phyloP scores from a whole-genome alignment of 805 yeast genomes.

The Naumovozyma dairenensis region DNA sequence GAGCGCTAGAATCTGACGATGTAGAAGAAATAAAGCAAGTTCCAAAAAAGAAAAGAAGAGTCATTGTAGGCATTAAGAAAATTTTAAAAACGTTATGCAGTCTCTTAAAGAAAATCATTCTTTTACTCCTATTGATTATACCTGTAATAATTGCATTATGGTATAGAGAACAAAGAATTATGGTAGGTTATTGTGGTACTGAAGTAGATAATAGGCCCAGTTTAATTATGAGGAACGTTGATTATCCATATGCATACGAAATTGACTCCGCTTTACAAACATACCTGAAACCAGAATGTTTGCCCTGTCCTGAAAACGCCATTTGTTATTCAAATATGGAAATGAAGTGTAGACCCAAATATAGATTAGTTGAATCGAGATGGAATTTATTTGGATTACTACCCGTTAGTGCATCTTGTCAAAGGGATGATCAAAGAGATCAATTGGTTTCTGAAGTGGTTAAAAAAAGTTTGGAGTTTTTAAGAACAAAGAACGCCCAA shows the following conservation, averaged over 20 bases:
- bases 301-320: slow-evolving; percentile 74
- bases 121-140: slow-evolving; percentile 32
- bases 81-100: slow-evolving; percentile 2
- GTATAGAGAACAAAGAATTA: slow-evolving; percentile 54
- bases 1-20: not conserved
- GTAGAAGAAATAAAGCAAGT: slow-evolving; percentile 1
- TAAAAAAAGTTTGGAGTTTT: slow-evolving; percentile 52
- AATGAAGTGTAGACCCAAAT: slow-evolving; percentile 62
- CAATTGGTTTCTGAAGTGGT: slow-evolving; percentile 58
- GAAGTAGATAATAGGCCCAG: too few relatives aligned
- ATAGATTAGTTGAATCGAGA: slow-evolving; percentile 35
- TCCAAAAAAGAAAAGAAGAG: too few relatives aligned
- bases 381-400: slow-evolving; percentile 40
- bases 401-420: slow-evolving; percentile 57
- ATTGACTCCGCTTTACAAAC: slow-evolving; percentile 39
- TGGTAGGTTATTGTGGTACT: slow-evolving; percentile 68
- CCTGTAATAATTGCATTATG: slow-evolving; percentile 39
- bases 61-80: slow-evolving; percentile 13
- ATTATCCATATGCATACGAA: too few relatives aligned
- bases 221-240: too few relatives aligned
- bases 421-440: slow-evolving; percentile 63
- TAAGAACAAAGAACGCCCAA: slow-evolving; percentile 61
- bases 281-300: slow-evolving; percentile 51
- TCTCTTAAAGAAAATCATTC: slow-evolving; percentile 15
- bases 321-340: slow-evolving; percentile 53